phyloP scores from a whole-genome alignment of 2,329 filamentous ascomycete species.

The Volutella citrinella region DNA sequence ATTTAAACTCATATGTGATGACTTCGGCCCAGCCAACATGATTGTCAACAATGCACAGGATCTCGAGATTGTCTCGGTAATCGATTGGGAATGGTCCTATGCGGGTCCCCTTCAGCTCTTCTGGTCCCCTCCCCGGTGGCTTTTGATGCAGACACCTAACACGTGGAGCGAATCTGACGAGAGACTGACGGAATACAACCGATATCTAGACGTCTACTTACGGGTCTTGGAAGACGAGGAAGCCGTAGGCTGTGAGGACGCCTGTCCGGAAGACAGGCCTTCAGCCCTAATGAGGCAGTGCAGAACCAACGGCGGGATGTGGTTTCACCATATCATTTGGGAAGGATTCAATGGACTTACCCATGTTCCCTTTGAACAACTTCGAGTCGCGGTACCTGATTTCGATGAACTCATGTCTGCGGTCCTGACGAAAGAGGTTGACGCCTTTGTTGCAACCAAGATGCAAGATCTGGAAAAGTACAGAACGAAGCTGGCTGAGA shows the following conservation, averaged over 20 bases:
- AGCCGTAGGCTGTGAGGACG: too few species aligned
- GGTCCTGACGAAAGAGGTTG: slow-evolving; percentile 1
- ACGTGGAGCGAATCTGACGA: not conserved
- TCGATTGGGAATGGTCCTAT: slow-evolving; percentile 6
- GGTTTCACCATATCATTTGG: slow-evolving; percentile 1
- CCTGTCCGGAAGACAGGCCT: too few species aligned
- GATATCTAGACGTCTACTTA: not conserved
- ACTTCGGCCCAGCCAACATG: slow-evolving; percentile 1
- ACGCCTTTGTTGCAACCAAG: slow-evolving; percentile 1
- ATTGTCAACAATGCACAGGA: slow-evolving; percentile 3
- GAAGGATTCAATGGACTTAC: slow-evolving; percentile 3
- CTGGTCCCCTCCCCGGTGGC: slow-evolving; percentile 2
- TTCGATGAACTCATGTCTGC: slow-evolving; percentile 6
- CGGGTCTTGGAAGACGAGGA: too few species aligned
- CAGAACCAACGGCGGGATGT: too few species aligned
- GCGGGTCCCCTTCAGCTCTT: slow-evolving; percentile 1
- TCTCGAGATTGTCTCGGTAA: not conserved
- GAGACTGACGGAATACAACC: not conserved
- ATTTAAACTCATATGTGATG: slow-evolving; percentile 5
- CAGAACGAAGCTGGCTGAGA: too few species aligned
- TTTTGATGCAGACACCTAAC: slow-evolving; percentile 3
- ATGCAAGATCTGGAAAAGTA: too few species aligned
- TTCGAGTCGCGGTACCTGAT: not conserved
- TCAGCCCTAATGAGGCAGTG: too few species aligned
- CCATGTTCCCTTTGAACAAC: slow-evolving; percentile 1